A percentile compares a stretch with the other conserved stretches of the same genome.
Evolutionary conservation across 495 filamentous ascomycete species (phyloP).

Genomic region (Neohortaea acidophila): DNA sequence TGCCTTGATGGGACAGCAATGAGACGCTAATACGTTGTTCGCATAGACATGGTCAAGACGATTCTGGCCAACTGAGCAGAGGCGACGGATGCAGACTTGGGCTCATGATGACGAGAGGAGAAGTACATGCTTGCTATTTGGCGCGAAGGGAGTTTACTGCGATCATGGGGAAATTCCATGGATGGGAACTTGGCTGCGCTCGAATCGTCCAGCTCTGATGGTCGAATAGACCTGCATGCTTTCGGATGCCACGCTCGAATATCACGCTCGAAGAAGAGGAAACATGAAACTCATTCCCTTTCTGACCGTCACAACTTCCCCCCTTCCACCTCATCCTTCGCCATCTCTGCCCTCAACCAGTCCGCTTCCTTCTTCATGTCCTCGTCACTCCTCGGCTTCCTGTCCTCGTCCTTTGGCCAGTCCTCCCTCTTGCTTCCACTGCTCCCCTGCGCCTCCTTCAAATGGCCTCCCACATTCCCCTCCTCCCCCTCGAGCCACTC

Average conservation of each 20-base stretch:
- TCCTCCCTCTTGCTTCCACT: slow-evolving; percentile 33
- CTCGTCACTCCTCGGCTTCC: slow-evolving; percentile 50
- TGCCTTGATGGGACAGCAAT: slow-evolving; percentile 15
- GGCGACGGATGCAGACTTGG: too few relatives aligned
- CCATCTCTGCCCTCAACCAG: slow-evolving; percentile 45
- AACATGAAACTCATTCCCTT: too few relatives aligned
- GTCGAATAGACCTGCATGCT: too few relatives aligned
- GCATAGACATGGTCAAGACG: slow-evolving; percentile 71
- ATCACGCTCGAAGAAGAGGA: too few relatives aligned
- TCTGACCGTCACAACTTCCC: slow-evolving; percentile 8
- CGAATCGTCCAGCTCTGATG: too few relatives aligned
- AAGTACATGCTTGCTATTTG: too few relatives aligned
- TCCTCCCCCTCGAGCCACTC: slow-evolving; percentile 68
- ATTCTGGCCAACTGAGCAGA: slow-evolving; percentile 71
- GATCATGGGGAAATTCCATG: too few relatives aligned
- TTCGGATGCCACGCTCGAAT: too few relatives aligned
- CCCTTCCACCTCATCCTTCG: slow-evolving; percentile 20
- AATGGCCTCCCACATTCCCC: slow-evolving; percentile 58
- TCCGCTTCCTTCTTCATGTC: slow-evolving; percentile 72
- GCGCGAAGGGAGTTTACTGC: too few relatives aligned
- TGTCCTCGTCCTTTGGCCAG: slow-evolving; percentile 48
- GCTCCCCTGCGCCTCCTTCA: slow-evolving; percentile 19
- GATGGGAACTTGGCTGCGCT: too few relatives aligned
- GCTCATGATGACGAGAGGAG: too few relatives aligned
- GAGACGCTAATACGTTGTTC: slow-evolving; percentile 6